These are phyloP conservation scores for Tetrapisispora namnaoensis DNA, from an alignment of 805 yeast genomes.

Conservation along the genomic window DNA sequence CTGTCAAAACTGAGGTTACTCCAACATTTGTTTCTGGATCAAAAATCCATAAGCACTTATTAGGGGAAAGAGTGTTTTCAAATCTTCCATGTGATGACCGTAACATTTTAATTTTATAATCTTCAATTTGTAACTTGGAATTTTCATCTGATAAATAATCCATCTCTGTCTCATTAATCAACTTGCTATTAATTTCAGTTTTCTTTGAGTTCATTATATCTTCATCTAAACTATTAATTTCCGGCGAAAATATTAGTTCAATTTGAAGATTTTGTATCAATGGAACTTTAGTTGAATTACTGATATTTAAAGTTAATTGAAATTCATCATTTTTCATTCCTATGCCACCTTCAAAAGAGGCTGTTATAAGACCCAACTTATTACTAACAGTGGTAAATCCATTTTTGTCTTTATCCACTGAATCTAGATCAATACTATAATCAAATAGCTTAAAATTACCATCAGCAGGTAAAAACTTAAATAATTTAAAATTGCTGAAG, in stretches of 20 bases:
- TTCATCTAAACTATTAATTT: background rate
- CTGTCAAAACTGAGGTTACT: slow-evolving; percentile 57
- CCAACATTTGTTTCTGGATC: slow-evolving; percentile 53
- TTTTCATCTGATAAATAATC: background rate
- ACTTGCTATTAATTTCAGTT: background rate
- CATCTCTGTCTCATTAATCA: background rate
- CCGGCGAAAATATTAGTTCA: slow-evolving; percentile 21
- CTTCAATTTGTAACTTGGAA: slow-evolving; percentile 8
- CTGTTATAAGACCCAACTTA: slow-evolving; percentile 22
- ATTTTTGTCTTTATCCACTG: slow-evolving; percentile 1
- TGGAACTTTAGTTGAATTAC: slow-evolving; percentile 36
- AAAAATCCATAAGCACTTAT: slow-evolving; percentile 49
- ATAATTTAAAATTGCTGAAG: background rate
- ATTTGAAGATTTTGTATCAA: slow-evolving; percentile 39
- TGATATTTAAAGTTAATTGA: slow-evolving; percentile 27
- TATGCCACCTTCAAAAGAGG: slow-evolving; percentile 25
- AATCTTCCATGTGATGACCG: slow-evolving; percentile 75
- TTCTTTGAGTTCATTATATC: background rate
- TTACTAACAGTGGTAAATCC: background rate
- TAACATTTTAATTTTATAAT: slow-evolving; percentile 40
- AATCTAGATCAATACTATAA: slow-evolving; percentile 49
- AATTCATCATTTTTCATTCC: slow-evolving; percentile 33
- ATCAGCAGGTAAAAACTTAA: slow-evolving; percentile 83
- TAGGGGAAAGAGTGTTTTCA: slow-evolving; percentile 37
- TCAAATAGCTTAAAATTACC: slow-evolving; percentile 56